Conservation (phyloP, 352 stramenopile species). For the Phytophthora citricola region DNA sequence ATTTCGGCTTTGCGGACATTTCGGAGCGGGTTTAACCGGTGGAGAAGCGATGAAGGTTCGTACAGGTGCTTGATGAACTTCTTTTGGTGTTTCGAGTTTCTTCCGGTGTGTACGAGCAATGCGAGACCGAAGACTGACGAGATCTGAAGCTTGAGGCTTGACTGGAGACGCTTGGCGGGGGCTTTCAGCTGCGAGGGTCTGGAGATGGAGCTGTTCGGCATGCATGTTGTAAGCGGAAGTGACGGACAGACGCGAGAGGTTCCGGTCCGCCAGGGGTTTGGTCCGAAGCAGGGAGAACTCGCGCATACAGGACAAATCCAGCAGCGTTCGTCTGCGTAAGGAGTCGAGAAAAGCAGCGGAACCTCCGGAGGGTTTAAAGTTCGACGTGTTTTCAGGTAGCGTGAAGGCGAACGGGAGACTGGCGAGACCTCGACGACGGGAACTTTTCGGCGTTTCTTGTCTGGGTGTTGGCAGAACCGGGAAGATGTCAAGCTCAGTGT, state of each 20-base stretch:
- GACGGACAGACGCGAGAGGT: conserved; percentile 47
- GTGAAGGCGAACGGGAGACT: conserved; percentile 30
- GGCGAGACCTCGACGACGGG: conserved; percentile 26
- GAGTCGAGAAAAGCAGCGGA: conserved; percentile 37
- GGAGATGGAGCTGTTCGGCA: conserved; percentile 48
- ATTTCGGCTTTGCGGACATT: conserved; percentile 2
- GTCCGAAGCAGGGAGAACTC: conserved; percentile 52
- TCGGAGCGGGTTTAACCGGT: no score
- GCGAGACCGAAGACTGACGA: conserved; percentile 11
- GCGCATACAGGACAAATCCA: conserved; percentile 63
- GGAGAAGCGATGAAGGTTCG: no score
- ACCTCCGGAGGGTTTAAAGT: conserved; percentile 3
- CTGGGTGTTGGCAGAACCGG: conserved; percentile 2
- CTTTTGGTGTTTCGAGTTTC: not conserved
- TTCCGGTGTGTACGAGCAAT: conserved; percentile 22
- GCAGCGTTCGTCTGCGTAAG: conserved; percentile 46
- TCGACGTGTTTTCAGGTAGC: conserved; percentile 9
- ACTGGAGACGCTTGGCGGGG: conserved; percentile 10
- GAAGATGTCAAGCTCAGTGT: conserved; percentile 34
- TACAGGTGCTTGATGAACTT: no score
- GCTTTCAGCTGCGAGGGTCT: conserved; percentile 27
- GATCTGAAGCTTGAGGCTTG: conserved; percentile 12
- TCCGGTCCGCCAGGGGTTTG: conserved; percentile 47
- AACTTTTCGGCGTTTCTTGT: not conserved
- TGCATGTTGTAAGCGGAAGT: conserved; percentile 56